Conservation (phyloP, 2,329 filamentous ascomycete species). For the Dothiorella sarmentorum region DNA sequence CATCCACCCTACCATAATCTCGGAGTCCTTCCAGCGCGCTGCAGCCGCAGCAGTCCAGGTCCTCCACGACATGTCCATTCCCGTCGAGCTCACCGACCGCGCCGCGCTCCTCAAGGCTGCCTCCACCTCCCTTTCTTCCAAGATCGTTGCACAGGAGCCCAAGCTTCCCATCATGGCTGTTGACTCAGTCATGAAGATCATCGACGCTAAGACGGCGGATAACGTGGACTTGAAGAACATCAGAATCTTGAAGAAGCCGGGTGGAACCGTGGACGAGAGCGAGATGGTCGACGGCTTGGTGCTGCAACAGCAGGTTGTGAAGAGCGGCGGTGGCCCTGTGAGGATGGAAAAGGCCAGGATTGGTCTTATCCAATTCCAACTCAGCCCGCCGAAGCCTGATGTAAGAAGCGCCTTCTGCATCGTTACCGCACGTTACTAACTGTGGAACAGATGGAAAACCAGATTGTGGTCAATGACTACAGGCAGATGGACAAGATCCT, state of each 20-base stretch:
- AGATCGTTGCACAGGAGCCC: conserved; percentile 97
- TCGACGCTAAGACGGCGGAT: conserved; percentile 90
- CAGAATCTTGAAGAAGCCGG: conserved; percentile 93
- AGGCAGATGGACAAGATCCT: conserved; percentile 99
- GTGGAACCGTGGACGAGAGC: conserved; percentile 96
- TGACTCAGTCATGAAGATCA: conserved; percentile 91
- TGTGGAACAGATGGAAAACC: conserved; percentile 81
- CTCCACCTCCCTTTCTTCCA: conserved; percentile 94
- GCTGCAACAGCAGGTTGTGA: conserved; percentile 86
- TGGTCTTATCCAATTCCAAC: conserved; percentile 96
- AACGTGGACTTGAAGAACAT: conserved; percentile 98
- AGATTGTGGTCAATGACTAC: conserved; percentile 98
- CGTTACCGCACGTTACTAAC: neutral
- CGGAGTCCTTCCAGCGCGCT: conserved; percentile 94
- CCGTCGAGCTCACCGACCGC: conserved; percentile 84
- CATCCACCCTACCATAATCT: conserved; percentile 96
- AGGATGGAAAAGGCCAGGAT: conserved; percentile 98
- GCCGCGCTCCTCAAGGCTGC: conserved; percentile 91
- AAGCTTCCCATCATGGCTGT: conserved; percentile 98
- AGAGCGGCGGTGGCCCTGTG: conserved; percentile 84
- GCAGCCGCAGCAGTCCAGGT: conserved; percentile 84
- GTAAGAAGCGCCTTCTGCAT: conserved; percentile 23
- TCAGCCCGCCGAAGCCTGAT: conserved; percentile 95
- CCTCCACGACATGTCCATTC: conserved; percentile 92
- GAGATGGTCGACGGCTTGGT: conserved; percentile 95